Evolutionary conservation across 164 flowering plant genomes (phyloP).

Genomic region (Tetrastigma voinierianum): DNA sequence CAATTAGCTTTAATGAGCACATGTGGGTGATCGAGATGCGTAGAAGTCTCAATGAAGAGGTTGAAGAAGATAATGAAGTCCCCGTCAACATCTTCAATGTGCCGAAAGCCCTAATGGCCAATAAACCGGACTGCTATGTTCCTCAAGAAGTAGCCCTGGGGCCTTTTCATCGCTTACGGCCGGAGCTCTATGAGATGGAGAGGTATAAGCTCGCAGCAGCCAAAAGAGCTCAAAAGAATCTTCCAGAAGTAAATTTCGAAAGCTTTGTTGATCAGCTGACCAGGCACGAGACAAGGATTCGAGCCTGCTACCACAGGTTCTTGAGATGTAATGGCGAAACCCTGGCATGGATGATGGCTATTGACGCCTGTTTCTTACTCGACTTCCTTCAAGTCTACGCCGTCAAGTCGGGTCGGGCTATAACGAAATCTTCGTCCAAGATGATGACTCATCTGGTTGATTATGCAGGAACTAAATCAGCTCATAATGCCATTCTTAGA

Average conservation of each 20-base stretch:
- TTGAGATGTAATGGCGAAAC: slow-evolving; percentile 18
- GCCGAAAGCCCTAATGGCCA: slow-evolving; percentile 35
- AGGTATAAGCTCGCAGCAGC: slow-evolving; percentile 45
- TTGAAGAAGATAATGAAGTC: slow-evolving; percentile 31
- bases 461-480: slow-evolving; percentile 27
- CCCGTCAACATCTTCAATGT: slow-evolving; percentile 48
- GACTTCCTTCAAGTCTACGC: slow-evolving; percentile 36
- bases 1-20: slow-evolving; percentile 36
- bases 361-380: slow-evolving; percentile 49
- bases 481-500: slow-evolving; percentile 41
- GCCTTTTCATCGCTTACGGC: slow-evolving; percentile 44
- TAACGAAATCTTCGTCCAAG: slow-evolving; percentile 23
- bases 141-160: slow-evolving; percentile 57
- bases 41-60: slow-evolving; percentile 40
- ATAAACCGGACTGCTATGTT: slow-evolving; percentile 35
- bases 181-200: slow-evolving; percentile 49
- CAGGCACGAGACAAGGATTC: slow-evolving; percentile 21
- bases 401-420: slow-evolving; percentile 17
- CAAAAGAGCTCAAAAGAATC: slow-evolving; percentile 25
- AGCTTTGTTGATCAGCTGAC: slow-evolving; percentile 30
- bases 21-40: slow-evolving; percentile 54
- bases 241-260: slow-evolving; percentile 23
- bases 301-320: slow-evolving; percentile 32
- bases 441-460: slow-evolving; percentile 41
- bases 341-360: slow-evolving; percentile 44